phyloP scores from a whole-genome alignment of 1,284 basidiomycete species.

The Athelia psychrophila region DNA sequence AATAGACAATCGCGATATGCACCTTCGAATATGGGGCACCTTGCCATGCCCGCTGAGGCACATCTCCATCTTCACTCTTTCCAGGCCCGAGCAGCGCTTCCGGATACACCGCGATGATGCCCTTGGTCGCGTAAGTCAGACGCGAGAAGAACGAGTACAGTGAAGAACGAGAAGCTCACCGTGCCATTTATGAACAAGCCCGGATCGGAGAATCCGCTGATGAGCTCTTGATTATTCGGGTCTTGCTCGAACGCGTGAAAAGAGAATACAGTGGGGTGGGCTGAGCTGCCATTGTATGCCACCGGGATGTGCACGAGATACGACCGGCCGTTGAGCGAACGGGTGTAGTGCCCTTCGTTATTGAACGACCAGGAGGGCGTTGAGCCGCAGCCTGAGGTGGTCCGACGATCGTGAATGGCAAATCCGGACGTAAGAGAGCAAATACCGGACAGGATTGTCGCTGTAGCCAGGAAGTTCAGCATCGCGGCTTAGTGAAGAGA shows the following conservation, averaged over 20 bases:
- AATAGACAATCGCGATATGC: neutral
- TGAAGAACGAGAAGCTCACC: neutral
- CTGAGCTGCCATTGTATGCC: neutral
- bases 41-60: neutral
- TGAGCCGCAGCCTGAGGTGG: neutral
- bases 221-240: neutral
- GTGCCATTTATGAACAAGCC: neutral
- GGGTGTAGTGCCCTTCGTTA: neutral
- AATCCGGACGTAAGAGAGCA: no score
- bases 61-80: constrained; percentile 1
- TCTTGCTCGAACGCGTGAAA: neutral
- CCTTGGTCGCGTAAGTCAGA: neutral
- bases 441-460: no score
- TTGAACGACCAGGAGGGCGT: neutral
- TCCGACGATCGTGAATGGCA: no score
- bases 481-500: no score
- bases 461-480: no score
- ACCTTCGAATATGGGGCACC: neutral
- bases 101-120: constrained; percentile 3
- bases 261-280: neutral
- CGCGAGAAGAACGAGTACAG: neutral
- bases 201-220: neutral
- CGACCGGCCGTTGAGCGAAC: neutral
- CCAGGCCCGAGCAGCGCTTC: neutral
- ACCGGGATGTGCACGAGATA: neutral